Evolutionary conservation across 768 basidiomycete species (phyloP).

Genomic region (Pleurotus citrinopileatus): DNA sequence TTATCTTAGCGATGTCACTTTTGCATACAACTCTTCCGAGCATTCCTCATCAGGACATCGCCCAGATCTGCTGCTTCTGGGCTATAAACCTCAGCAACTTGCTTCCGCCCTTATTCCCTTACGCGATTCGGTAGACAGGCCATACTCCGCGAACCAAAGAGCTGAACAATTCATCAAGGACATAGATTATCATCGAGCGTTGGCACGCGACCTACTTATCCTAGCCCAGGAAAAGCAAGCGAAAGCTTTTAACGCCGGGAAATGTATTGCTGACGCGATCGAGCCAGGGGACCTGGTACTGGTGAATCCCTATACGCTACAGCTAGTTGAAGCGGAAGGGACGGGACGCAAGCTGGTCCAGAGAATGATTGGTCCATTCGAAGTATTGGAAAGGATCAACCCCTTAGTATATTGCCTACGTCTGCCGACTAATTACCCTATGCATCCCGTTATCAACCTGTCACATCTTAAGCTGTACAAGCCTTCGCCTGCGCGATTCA

Average conservation of each 20-base stretch:
- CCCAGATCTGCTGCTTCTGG: constrained; percentile 20
- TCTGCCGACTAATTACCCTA: constrained; percentile 9
- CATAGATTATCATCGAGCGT: neutral
- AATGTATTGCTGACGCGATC: neutral
- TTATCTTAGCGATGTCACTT: constrained; percentile 18
- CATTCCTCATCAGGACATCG: constrained; percentile 18
- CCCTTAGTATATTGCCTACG: constrained; percentile 7
- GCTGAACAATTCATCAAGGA: neutral
- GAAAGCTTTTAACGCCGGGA: neutral
- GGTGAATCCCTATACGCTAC: constrained; percentile 4
- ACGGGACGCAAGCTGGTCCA: constrained; percentile 1
- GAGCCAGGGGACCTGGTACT: constrained; percentile 2
- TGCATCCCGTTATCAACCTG: constrained; percentile 11
- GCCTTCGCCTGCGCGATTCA: neutral
- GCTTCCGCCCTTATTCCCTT: constrained; percentile 2
- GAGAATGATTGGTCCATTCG: constrained; percentile 4
- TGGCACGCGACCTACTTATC: neutral
- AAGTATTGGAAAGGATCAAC: constrained; percentile 8
- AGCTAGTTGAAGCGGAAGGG: constrained; percentile 2
- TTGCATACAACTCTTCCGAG: constrained; percentile 22
- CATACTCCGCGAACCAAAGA: neutral
- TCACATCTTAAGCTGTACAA: neutral
- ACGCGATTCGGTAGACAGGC: constrained; percentile 2
- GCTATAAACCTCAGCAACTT: constrained; percentile 16
- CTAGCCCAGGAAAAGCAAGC: constrained; percentile 2